These are phyloP conservation scores for Fallopia convolvulus DNA, from an alignment of 148 eudicot species.

Conservation along the genomic window DNA sequence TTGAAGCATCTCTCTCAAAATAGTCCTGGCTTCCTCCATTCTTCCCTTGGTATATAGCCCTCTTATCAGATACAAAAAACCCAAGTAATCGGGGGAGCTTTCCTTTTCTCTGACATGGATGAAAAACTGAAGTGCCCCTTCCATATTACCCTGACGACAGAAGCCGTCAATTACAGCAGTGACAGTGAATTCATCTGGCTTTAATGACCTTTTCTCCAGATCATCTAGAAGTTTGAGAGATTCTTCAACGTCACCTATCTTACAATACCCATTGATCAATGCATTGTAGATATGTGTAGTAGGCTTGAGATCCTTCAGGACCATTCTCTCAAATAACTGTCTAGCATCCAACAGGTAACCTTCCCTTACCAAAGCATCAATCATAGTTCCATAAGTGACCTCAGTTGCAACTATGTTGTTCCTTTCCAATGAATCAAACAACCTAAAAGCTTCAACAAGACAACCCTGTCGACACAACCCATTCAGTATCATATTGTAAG, in stretches of 20 bases:
- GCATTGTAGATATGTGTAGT: slow-evolving; percentile 63
- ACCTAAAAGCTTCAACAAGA: slow-evolving; percentile 81
- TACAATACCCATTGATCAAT: slow-evolving; percentile 67
- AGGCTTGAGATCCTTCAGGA: slow-evolving; percentile 39
- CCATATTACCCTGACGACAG: slow-evolving; percentile 67
- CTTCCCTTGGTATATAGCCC: slow-evolving; percentile 83
- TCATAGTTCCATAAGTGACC: slow-evolving; percentile 69
- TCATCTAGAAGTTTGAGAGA: slow-evolving; percentile 52
- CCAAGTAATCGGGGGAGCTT: slow-evolving; percentile 66
- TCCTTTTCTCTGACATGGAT: slow-evolving; percentile 41
- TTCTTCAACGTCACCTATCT: slow-evolving; percentile 50
- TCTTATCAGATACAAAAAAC: slow-evolving; percentile 58
- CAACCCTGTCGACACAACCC: slow-evolving; percentile 81
- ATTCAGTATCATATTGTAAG: slow-evolving; percentile 68
- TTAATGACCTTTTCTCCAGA: slow-evolving; percentile 37
- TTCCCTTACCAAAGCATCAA: slow-evolving; percentile 61
- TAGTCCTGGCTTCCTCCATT: slow-evolving; percentile 83
- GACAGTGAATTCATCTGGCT: slow-evolving; percentile 75
- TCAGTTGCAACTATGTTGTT: slow-evolving; percentile 51
- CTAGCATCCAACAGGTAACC: slow-evolving; percentile 69
- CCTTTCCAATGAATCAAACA: slow-evolving; percentile 76
- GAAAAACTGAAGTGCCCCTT: slow-evolving; percentile 61
- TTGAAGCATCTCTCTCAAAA: slow-evolving; percentile 79
- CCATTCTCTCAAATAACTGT: slow-evolving; percentile 64
- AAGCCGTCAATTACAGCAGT: slow-evolving; percentile 57